phyloP scores from a whole-genome alignment of 2,329 filamentous ascomycete genomes.

The Talaromyces sp. region DNA sequence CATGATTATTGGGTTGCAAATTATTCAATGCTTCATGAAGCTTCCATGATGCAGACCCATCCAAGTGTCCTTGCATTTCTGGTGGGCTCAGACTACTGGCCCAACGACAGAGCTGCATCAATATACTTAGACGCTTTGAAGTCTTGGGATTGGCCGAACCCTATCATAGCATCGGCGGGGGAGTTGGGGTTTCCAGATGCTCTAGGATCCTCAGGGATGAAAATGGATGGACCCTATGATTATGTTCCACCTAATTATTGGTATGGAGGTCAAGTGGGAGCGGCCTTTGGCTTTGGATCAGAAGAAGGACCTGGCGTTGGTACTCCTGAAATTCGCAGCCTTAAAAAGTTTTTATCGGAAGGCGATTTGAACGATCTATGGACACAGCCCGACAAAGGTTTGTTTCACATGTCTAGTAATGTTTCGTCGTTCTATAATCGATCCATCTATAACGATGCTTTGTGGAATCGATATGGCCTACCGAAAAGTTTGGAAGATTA shows the following conservation, averaged over 20 bases:
- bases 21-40: conserved; percentile 58
- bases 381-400: conserved; percentile 50
- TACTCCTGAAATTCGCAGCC: conserved; percentile 55
- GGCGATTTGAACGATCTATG: conserved; percentile 56
- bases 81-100: conserved; percentile 63
- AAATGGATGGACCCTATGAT: conserved; percentile 65
- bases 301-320: conserved; percentile 62
- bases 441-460: conserved; percentile 56
- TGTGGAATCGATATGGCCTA: conserved; percentile 52
- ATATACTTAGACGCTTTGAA: conserved; percentile 54
- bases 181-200: conserved; percentile 52
- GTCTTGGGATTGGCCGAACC: conserved; percentile 53
- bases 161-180: conserved; percentile 57
- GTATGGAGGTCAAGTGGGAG: conserved; percentile 54
- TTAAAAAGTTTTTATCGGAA: conserved; percentile 53
- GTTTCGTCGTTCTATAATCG: conserved; percentile 56
- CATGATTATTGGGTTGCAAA: conserved; percentile 56
- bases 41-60: conserved; percentile 57
- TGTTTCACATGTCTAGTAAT: conserved; percentile 60
- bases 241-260: conserved; percentile 66
- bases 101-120: conserved; percentile 54
- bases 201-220: conserved; percentile 59
- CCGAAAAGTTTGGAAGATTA: conserved; percentile 57
- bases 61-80: conserved; percentile 59
- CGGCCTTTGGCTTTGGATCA: conserved; percentile 62